Percentiles rank a stretch among this genome's conserved stretches.
phyloP scores from a whole-genome alignment of 345 rosid genomes.

The Euphorbia tirucalli region DNA sequence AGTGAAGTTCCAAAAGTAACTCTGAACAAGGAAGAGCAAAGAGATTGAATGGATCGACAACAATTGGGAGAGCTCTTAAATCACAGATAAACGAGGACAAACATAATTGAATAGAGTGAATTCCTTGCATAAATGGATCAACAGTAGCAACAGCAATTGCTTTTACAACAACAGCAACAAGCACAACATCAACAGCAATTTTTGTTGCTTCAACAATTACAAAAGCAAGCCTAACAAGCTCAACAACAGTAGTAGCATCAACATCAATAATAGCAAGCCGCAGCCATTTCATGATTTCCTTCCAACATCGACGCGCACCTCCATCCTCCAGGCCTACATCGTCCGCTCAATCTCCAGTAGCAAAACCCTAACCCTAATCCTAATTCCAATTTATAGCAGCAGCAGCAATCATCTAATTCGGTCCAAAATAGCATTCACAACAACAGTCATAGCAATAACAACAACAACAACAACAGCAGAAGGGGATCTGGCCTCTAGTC shows the following conservation, averaged over 20 bases:
- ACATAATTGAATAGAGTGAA: too few relatives aligned
- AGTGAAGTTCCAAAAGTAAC: too few relatives aligned
- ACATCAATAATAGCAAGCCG: conserved; percentile 68
- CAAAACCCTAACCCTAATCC: conserved; percentile 43
- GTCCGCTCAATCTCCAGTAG: conserved; percentile 34
- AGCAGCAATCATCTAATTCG: conserved; percentile 26
- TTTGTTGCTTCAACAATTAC: conserved; percentile 57
- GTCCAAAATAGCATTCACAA: conserved; percentile 37
- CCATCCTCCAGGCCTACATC: conserved; percentile 54
- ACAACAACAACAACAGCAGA: conserved; percentile 58
- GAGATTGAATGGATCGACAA: too few relatives aligned
- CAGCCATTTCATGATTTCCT: conserved; percentile 87
- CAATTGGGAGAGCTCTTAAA: background rate
- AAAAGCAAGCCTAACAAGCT: conserved; percentile 44
- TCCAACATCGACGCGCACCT: conserved; percentile 87
- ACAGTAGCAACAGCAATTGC: conserved; percentile 28
- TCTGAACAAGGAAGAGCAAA: too few relatives aligned
- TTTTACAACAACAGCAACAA: conserved; percentile 36
- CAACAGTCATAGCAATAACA: too few relatives aligned
- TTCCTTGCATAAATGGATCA: conserved; percentile 18
- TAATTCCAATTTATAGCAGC: conserved; percentile 22
- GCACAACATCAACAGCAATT: conserved; percentile 71
- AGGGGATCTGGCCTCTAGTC: conserved; percentile 50
- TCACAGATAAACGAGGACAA: background rate
- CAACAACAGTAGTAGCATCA: conserved; percentile 47